phyloP scores from a whole-genome alignment of 2,329 filamentous ascomycete species.

The Boeremia lycopersici region DNA sequence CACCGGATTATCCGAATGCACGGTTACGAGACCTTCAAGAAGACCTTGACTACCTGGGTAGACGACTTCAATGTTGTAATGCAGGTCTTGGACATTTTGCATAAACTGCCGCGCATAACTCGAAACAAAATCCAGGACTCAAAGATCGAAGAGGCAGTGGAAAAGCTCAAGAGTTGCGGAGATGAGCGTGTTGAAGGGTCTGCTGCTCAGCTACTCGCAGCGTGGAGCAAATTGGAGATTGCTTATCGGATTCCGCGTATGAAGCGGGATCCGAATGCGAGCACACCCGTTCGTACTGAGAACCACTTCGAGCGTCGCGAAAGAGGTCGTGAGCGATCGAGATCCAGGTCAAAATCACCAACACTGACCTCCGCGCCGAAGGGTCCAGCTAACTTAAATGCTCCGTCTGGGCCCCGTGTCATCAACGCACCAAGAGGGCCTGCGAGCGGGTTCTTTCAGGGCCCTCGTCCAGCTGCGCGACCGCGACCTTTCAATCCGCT shows the following conservation, averaged over 20 bases:
- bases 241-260: slow-evolving; percentile 92
- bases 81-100: slow-evolving; percentile 87
- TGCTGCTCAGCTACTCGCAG: slow-evolving; percentile 73
- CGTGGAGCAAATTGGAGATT: slow-evolving; percentile 88
- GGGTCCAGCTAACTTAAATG: slow-evolving; percentile 46
- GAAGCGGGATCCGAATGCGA: slow-evolving; percentile 74
- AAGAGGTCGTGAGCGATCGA: slow-evolving; percentile 54
- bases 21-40: slow-evolving; percentile 93
- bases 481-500: slow-evolving; percentile 66
- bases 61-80: slow-evolving; percentile 89
- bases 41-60: slow-evolving; percentile 80
- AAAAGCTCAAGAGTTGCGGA: slow-evolving; percentile 68
- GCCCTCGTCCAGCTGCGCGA: slow-evolving; percentile 53
- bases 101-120: slow-evolving; percentile 86
- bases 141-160: slow-evolving; percentile 85
- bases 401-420: slow-evolving; percentile 54
- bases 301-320: slow-evolving; percentile 69
- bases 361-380: slow-evolving; percentile 47
- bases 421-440: slow-evolving; percentile 64
- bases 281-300: slow-evolving; percentile 37
- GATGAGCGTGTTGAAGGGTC: slow-evolving; percentile 77
- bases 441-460: slow-evolving; percentile 52
- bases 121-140: slow-evolving; percentile 97
- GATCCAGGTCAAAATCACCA: slow-evolving; percentile 57
- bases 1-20: slow-evolving; percentile 94